Evolutionary conservation across 1,139 yeast species (phyloP), one percentile per base, ranked within the genome.

Genomic region (Hemisphaericaspora subhashii): DNA sequence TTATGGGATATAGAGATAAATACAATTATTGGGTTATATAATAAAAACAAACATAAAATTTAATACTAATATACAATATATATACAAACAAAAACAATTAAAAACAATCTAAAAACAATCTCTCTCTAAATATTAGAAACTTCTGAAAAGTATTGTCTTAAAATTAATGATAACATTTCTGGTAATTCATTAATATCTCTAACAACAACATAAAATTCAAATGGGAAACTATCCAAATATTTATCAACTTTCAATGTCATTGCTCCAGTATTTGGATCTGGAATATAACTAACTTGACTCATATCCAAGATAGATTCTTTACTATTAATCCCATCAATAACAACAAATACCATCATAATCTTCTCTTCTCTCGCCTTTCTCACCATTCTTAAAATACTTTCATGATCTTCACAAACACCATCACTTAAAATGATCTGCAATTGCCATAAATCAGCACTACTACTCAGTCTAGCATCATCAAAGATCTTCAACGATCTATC

Each of bases 361-460:
- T 83, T 84, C 51, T 88, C 87, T 51, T 92, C 98, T 53, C 95
- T 77, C 1, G 98, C 98, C 49, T 78, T 81, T 56, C 98, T 83
- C 6, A 92, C 97, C 54, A 90, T 71, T 45, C 92, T 74, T 50
- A 84, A 80, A 37, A 92, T 73, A 0, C 86, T 79, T 21, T 78
- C 92, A 60, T 92, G 98, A 58, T 88, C 94, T 60, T 92, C 98
- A 61, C 97, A 90, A 35, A 92, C 88, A 64, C 98, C 98, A 67
- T 92, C 98, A 3, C 96, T 87, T 31, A 94, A 75, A 46, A 94
- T 85, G 44, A 94, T 88, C 59, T 94, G 88, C 48, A 94, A 72
- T 64, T 89, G 96, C 97, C 98, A 92, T 56, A 87, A 74, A 49
- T 87, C 96, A 22, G 74, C 63, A 48, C 73, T 73, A 7, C 77